Evolutionary conservation across 495 filamentous ascomycete genomes (phyloP), one percentile per base, ranked within the genome.

Genomic region (Penicillium cinerascens): DNA sequence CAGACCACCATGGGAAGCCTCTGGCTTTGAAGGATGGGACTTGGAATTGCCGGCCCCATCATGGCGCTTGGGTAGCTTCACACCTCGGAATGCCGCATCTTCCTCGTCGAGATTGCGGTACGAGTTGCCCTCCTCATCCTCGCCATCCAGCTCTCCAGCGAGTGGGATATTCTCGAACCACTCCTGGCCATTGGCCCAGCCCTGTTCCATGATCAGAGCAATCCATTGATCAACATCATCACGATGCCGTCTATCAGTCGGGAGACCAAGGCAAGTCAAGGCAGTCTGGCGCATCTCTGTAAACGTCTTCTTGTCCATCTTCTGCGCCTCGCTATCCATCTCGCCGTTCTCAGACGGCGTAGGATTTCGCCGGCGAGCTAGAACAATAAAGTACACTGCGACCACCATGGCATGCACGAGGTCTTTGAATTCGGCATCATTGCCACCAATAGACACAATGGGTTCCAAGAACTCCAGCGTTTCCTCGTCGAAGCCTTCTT

Each of bases 371-470:
- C 74, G 66, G 10, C 74, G 69, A 3, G 72, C 68, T n/a, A 76
- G 64, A 4, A 75, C 76, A 46, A 87, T 82, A 55, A 90, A 84
- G 55, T 83, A 87, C 1, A 93, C 65, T 0, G 85, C 85, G 0
- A 87, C 84, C n/a, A 89, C 67, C 29, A 77, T 58, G 0, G 72
- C 67, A 21, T 68, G 64, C 2, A 77, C 56, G 10, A 72, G 52
- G 37, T 77, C 74, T 47, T 73, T 72, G 57, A 67, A 76, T 22
- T 71, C 67, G 22, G 74, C 65, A 20, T 72, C 67, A 11, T 65
- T 68, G 10, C 68, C 66, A 4, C 48, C 47, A 5, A 62, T 66
- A 1, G 58, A 60, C 11, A 66, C 61, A 18, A 77, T 59, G 3
- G 70, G 68, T 11, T 74, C 72, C 21, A 71, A 33, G 45, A 73